Evolutionary conservation across 805 yeast genomes (phyloP), one percentile per base, ranked within the genome.

Genomic region (Alloascoidea hylecoeti): DNA sequence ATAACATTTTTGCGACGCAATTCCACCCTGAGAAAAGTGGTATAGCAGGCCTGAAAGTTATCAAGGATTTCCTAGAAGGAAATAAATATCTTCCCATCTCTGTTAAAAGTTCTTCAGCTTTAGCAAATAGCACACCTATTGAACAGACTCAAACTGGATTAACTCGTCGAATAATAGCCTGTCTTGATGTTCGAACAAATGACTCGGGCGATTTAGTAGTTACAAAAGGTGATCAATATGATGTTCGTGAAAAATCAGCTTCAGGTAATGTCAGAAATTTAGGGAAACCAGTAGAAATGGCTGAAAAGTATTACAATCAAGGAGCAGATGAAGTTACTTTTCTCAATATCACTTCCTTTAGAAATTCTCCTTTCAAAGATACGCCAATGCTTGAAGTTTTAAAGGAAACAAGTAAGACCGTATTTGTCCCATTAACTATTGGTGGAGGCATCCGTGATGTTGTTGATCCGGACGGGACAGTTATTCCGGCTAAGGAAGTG

Each of bases 11-110:
- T 58, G 95, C 96, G 34, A 92, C 97, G 1, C 99, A 92, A 57
- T 92, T 92, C 58, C 99, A 92, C 58, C 99, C 99, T n/a, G 99
- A 92, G 54, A 92, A 92, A 57, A 84, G 96, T 3, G 98, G 98
- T 9, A 53, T 64, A 16, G 95, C 95, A 3, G 99, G 99, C 36
- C 63, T 92, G 35, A 69, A 71, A 43, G 74, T 89, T 5, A 69
- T 92, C 41, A 68, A 69, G 41, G 71, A 82, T 17, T 92, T 92
- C 53, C 61, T 92, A 47, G 67, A 66, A 30, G 69, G 68, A 17
- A 50, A 57, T 5, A 63, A 59, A 42, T 33, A 55, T 18, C 48
- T 58, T 2, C 41, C 38, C 5, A 41, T 58, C 2, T 36, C 46
- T 1, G 16, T 34, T 3, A 17, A 30, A 5, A 27, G 17, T 17